Evolutionary conservation across 2,329 filamentous ascomycete species (phyloP).

Genomic region (Chrysosporium keratinophilum): DNA sequence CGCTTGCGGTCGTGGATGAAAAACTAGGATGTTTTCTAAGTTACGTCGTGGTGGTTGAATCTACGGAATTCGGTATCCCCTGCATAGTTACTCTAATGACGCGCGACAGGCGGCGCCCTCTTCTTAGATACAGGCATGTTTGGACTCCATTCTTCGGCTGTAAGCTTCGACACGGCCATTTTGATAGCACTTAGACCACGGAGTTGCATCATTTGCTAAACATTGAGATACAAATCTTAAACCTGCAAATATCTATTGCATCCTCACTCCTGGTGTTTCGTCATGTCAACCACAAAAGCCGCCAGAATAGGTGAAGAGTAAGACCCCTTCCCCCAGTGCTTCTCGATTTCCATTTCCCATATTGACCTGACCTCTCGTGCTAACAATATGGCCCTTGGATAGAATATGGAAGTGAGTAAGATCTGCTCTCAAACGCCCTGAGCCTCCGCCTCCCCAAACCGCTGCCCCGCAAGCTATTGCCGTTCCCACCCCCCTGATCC

Average conservation of each 20-base stretch:
- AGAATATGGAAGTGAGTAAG: conserved; percentile 85
- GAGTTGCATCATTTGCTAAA: background rate
- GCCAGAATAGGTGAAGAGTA: conserved; percentile 66
- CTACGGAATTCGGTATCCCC: too few species aligned
- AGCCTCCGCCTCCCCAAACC: background rate
- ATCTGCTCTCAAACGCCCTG: background rate
- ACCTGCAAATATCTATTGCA: background rate
- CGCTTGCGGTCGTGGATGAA: background rate
- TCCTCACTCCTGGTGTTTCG: background rate
- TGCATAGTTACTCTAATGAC: too few species aligned
- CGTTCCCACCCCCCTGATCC: background rate
- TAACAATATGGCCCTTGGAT: conserved; percentile 28
- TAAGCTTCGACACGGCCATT: background rate
- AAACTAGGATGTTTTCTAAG: too few species aligned
- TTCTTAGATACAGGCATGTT: background rate
- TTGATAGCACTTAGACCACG: background rate
- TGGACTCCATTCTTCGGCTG: background rate
- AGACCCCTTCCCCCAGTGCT: conserved; percentile 27
- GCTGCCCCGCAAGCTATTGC: background rate
- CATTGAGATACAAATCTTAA: too few species aligned
- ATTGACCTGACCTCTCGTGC: background rate
- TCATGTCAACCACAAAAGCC: conserved; percentile 53
- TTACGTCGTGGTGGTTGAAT: too few species aligned
- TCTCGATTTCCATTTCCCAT: background rate
- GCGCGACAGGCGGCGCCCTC: background rate